These are phyloP conservation scores for Yamadazyma blattariae DNA, from an alignment of 1,139 yeast species.

Conservation along the genomic window DNA sequence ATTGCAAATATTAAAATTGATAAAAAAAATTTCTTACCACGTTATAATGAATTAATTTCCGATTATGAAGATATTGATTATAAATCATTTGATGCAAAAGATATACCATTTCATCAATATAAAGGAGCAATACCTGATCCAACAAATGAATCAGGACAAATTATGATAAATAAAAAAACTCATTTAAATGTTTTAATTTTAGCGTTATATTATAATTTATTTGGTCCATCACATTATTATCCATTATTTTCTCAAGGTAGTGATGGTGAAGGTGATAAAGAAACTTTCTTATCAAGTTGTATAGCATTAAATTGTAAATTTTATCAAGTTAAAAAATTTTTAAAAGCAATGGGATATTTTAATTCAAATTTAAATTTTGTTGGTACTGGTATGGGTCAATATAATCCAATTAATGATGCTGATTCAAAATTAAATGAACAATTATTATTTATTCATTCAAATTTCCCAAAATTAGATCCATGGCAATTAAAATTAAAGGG, in stretches of 20 bases:
- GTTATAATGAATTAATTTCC: slow-evolving; percentile 26
- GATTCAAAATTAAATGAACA: slow-evolving; percentile 8
- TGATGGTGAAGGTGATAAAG: slow-evolving; percentile 90
- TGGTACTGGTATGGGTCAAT: slow-evolving; percentile 76
- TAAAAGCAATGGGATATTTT: slow-evolving; percentile 54
- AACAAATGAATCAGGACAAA: slow-evolving; percentile 80
- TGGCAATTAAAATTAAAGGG: slow-evolving; percentile 42
- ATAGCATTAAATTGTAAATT: slow-evolving; percentile 55
- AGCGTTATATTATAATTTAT: slow-evolving; percentile 73
- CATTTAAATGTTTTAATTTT: slow-evolving; percentile 66
- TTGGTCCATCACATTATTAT: slow-evolving; percentile 76
- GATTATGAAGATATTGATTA: slow-evolving; percentile 13
- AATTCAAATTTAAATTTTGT: slow-evolving; percentile 39
- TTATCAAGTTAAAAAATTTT: slow-evolving; percentile 65
- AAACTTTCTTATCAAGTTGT: slow-evolving; percentile 81
- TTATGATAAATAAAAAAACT: slow-evolving; percentile 61
- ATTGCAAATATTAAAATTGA: slow-evolving; percentile 34
- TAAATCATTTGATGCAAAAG: slow-evolving; percentile 10
- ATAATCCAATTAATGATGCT: slow-evolving; percentile 59
- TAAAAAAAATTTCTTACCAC: slow-evolving; percentile 24
- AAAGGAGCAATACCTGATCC: slow-evolving; percentile 77
- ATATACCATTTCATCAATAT: slow-evolving; percentile 63
- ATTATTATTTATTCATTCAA: slow-evolving; percentile 58
- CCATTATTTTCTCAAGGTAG: slow-evolving; percentile 85
- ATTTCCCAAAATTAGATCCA: slow-evolving; percentile 65